Conservation (phyloP, 805 yeast species). For the Yarrowia sp. region DNA sequence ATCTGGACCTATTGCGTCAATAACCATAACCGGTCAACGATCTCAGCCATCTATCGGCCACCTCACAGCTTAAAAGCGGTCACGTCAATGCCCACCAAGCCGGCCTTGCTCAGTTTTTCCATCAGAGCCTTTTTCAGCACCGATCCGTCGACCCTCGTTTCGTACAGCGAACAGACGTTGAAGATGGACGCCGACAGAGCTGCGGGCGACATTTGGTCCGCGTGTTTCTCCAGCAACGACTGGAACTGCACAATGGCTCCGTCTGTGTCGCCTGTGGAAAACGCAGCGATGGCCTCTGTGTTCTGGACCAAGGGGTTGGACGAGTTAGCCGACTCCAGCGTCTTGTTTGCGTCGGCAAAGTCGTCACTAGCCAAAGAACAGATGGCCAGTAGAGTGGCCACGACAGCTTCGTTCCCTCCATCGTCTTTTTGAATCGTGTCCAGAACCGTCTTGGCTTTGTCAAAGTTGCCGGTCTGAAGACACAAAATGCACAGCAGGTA, state of each 20-base stretch:
- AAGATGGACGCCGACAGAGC: slow-evolving; percentile 27
- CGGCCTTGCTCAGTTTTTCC: slow-evolving; percentile 17
- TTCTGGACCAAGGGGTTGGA: slow-evolving; percentile 31
- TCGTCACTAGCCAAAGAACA: slow-evolving; percentile 11
- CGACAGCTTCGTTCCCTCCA: neutral
- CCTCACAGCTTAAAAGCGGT: slow-evolving; percentile 24
- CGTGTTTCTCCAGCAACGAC: slow-evolving; percentile 20
- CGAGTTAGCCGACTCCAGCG: slow-evolving; percentile 12
- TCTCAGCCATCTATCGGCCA: too few relatives aligned
- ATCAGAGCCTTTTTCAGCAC: slow-evolving; percentile 32
- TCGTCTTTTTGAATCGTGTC: neutral
- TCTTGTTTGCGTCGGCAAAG: neutral
- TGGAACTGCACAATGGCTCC: slow-evolving; percentile 30
- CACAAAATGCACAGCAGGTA: slow-evolving; percentile 16
- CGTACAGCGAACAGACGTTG: slow-evolving; percentile 25
- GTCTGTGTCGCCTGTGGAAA: slow-evolving; percentile 15
- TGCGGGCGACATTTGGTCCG: slow-evolving; percentile 28
- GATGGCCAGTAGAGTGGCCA: neutral
- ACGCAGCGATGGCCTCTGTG: slow-evolving; percentile 29
- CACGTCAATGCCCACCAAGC: slow-evolving; percentile 20
- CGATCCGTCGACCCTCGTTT: slow-evolving; percentile 12
- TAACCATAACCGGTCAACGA: too few relatives aligned
- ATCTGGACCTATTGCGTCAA: too few relatives aligned
- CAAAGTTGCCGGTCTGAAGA: slow-evolving; percentile 28
- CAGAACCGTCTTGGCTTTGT: neutral